Percentiles rank a stretch among this genome's conserved stretches.
These are phyloP conservation scores for Fusarium palustre DNA, from an alignment of 2,329 filamentous ascomycete species.

Conservation along the genomic window DNA sequence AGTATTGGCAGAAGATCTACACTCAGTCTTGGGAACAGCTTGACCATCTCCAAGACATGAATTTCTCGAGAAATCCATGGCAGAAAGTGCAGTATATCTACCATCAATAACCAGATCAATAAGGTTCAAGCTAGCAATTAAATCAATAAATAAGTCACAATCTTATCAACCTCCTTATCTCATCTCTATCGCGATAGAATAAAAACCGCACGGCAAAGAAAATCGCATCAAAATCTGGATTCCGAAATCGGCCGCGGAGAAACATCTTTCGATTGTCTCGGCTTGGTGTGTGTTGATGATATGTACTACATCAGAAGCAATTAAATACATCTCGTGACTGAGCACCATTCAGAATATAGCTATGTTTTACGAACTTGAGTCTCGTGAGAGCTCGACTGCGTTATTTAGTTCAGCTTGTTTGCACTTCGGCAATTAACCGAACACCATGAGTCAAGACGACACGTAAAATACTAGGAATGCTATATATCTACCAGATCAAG, in stretches of 20 bases:
- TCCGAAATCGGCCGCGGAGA: conserved; percentile 13
- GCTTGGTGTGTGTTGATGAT: not conserved
- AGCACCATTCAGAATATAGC: not conserved
- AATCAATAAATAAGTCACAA: not conserved
- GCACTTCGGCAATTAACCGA: not conserved
- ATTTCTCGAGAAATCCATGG: not conserved
- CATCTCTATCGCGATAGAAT: not conserved
- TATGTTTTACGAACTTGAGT: not conserved
- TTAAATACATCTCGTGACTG: not conserved
- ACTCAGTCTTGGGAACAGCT: not conserved
- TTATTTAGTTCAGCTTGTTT: not conserved
- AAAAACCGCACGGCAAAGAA: not conserved
- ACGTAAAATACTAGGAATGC: conserved; percentile 28
- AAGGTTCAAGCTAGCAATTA: not conserved
- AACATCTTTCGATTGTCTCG: not conserved
- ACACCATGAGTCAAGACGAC: conserved; percentile 29
- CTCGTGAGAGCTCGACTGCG: not conserved
- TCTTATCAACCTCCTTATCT: conserved; percentile 9
- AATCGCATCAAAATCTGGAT: not conserved
- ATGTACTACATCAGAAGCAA: not conserved
- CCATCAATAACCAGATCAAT: not conserved
- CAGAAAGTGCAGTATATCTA: not conserved
- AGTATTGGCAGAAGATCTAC: not conserved
- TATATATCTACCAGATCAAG: not conserved
- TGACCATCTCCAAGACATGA: not conserved